A percentile compares a stretch with the other conserved stretches of the same genome.
Conservation (phyloP, 2,329 filamentous ascomycete genomes). For the Cadophora gregata region DNA sequence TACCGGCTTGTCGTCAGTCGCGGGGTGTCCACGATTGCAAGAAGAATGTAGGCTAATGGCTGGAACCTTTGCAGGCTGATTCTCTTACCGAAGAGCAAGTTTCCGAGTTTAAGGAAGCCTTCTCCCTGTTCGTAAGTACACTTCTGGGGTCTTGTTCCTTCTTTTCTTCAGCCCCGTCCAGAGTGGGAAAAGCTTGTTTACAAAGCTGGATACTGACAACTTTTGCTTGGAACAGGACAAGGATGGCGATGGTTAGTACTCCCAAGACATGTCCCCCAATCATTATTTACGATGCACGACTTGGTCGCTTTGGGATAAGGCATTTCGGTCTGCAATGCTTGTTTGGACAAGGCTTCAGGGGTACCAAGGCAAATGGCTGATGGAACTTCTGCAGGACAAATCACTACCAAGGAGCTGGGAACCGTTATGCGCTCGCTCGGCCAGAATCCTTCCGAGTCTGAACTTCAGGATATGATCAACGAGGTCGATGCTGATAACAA, state of each 20-base stretch:
- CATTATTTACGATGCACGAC: neutral
- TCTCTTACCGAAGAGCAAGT: conserved; percentile 99
- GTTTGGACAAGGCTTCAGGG: conserved; percentile 15
- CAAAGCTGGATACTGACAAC: conserved; percentile 40
- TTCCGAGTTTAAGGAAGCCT: conserved; percentile 99
- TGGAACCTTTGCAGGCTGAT: conserved; percentile 71
- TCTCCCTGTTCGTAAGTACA: conserved; percentile 97
- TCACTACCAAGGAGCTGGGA: conserved; percentile 88
- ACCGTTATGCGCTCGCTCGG: conserved; percentile 91
- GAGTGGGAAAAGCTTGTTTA: conserved; percentile 24
- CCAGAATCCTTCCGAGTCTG: conserved; percentile 88
- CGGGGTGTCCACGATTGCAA: conserved; percentile 21
- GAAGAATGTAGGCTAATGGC: conserved; percentile 35
- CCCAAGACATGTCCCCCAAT: neutral
- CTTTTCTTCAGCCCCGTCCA: conserved; percentile 29
- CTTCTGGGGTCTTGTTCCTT: conserved; percentile 14
- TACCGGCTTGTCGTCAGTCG: conserved; percentile 24
- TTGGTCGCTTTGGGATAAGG: neutral
- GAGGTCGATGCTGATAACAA: conserved; percentile 93
- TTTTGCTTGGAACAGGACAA: conserved; percentile 67
- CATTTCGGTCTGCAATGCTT: conserved; percentile 11
- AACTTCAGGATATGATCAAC: conserved; percentile 94
- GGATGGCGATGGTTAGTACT: conserved; percentile 83
- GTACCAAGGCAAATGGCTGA: conserved; percentile 30
- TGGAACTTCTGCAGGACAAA: conserved; percentile 67